phyloP scores from a whole-genome alignment of 1,284 basidiomycete species.

The Jaminaea rosea region DNA sequence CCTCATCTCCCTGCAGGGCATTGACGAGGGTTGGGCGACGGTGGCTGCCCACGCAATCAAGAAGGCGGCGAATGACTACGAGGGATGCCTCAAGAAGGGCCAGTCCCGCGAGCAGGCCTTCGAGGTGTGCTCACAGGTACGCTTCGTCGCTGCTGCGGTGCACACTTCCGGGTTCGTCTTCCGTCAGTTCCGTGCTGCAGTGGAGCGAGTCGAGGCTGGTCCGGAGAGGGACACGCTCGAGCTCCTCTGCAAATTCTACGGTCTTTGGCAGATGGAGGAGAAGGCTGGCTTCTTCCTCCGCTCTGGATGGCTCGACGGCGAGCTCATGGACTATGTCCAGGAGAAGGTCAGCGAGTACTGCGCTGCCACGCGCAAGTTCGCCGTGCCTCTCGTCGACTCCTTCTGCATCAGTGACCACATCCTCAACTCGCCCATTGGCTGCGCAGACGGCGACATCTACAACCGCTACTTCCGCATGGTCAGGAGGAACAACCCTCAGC shows the following conservation, averaged over 20 bases:
- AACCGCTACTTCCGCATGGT: conserved; percentile 39
- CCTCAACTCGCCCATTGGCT: conserved; percentile 55
- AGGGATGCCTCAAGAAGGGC: conserved; percentile 49
- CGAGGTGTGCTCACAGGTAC: conserved; percentile 53
- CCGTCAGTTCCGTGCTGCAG: conserved; percentile 44
- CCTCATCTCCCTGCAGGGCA: conserved; percentile 50
- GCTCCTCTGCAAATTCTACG: conserved; percentile 38
- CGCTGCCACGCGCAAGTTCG: conserved; percentile 50
- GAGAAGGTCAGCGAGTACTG: conserved; percentile 51
- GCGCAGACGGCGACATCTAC: conserved; percentile 44
- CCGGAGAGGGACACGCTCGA: conserved; percentile 34
- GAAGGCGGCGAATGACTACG: conserved; percentile 53
- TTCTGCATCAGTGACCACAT: conserved; percentile 55
- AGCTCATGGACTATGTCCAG: conserved; percentile 51
- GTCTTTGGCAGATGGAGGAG: conserved; percentile 56
- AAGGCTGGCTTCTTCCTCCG: conserved; percentile 54
- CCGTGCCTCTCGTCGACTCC: conserved; percentile 52
- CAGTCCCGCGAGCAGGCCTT: conserved; percentile 53
- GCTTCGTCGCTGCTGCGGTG: conserved; percentile 54
- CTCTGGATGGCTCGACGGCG: conserved; percentile 49
- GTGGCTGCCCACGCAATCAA: conserved; percentile 54
- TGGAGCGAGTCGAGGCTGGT: conserved; percentile 29
- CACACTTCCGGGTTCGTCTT: conserved; percentile 47
- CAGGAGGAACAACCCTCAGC: conserved; percentile 41
- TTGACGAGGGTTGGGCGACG: conserved; percentile 52